Percentiles rank a stretch among this genome's conserved stretches.
Conservation (phyloP, 768 basidiomycete species). For the Mycena galericulata region DNA sequence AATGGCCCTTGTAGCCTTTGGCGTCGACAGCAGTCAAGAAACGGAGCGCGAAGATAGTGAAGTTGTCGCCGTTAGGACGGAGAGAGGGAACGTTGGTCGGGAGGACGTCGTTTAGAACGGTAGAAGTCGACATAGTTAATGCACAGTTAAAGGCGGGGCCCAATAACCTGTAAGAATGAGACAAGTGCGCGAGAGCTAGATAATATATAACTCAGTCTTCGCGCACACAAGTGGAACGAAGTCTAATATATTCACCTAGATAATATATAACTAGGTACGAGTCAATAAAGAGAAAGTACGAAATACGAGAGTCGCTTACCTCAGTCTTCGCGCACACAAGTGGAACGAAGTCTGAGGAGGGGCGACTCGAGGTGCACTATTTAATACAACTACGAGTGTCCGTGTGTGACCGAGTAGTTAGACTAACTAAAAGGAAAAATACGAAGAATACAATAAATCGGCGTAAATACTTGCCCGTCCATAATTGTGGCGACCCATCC, state of each 20-base stretch:
- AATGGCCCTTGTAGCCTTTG: constrained; percentile 14
- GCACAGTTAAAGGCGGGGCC: constrained; percentile 15
- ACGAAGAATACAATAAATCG: too few relatives aligned
- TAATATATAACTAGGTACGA: too few relatives aligned
- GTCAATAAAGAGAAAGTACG: too few relatives aligned
- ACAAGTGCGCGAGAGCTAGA: not conserved
- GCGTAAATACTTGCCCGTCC: too few relatives aligned
- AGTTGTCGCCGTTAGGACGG: constrained; percentile 15
- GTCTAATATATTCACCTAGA: not conserved
- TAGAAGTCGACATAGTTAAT: constrained; percentile 3
- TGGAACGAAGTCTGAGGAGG: too few relatives aligned
- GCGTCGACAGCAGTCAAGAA: constrained; percentile 5
- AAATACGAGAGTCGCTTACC: too few relatives aligned
- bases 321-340: too few relatives aligned
- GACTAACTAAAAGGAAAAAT: too few relatives aligned
- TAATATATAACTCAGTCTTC: not conserved
- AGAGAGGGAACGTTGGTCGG: constrained; percentile 14
- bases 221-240: not conserved
- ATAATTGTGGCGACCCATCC: too few relatives aligned
- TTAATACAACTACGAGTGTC: too few relatives aligned
- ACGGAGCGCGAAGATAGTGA: constrained; percentile 10
- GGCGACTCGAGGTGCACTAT: too few relatives aligned
- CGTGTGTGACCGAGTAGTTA: too few relatives aligned
- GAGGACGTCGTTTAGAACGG: constrained; percentile 11
- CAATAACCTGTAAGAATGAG: constrained; percentile 16